Evolutionary conservation across 805 yeast genomes (phyloP).

Genomic region (Ogataea ramenticola): DNA sequence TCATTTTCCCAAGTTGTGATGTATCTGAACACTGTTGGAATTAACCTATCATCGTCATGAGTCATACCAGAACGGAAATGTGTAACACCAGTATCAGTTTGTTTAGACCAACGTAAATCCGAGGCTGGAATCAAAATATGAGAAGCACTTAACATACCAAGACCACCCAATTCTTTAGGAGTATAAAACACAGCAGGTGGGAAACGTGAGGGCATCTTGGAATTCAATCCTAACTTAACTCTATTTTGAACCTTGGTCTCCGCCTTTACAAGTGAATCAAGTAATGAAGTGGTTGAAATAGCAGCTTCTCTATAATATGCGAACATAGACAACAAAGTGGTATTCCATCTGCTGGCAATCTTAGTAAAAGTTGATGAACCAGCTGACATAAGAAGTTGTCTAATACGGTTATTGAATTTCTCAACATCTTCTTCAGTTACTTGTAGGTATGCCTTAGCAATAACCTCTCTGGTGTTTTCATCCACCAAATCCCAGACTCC

Average conservation of each 20-base stretch:
- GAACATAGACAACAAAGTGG: constrained; percentile 78
- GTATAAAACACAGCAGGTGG: constrained; percentile 99
- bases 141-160: constrained; percentile 96
- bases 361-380: constrained; percentile 95
- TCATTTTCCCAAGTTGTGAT: constrained; percentile 97
- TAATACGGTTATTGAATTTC: constrained; percentile 71
- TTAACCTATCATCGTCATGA: constrained; percentile 68
- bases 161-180: constrained; percentile 94
- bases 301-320: constrained; percentile 93
- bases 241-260: constrained; percentile 92
- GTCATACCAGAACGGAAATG: constrained; percentile 94
- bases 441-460: constrained; percentile 80
- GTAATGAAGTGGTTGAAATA: constrained; percentile 66
- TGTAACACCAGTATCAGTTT: constrained; percentile 90
- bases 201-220: constrained; percentile 97
- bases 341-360: constrained; percentile 93
- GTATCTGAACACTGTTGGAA: constrained; percentile 91
- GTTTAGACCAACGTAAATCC: constrained; percentile 84
- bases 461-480: constrained; percentile 67
- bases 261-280: constrained; percentile 79
- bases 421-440: constrained; percentile 79
- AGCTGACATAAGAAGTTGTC: constrained; percentile 89
- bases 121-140: constrained; percentile 93
- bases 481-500: constrained; percentile 88
- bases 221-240: constrained; percentile 89